These are phyloP conservation scores for Gaeumannomyces sp. DNA, from an alignment of 2,329 filamentous ascomycete species.

Conservation along the genomic window DNA sequence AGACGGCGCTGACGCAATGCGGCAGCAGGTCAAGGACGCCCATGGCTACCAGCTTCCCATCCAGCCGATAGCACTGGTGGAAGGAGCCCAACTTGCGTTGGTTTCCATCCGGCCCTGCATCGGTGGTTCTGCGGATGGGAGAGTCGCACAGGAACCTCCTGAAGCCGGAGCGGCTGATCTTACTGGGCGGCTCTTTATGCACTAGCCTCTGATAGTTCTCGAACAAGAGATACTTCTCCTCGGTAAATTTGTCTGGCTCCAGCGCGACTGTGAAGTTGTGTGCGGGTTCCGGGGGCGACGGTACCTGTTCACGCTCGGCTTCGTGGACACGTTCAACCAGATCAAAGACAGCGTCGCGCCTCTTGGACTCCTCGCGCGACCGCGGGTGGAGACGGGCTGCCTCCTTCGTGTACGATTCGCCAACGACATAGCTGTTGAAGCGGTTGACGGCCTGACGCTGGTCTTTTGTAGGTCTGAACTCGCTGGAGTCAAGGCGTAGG, in stretches of 20 bases:
- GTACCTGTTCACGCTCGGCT: slow-evolving; percentile 50
- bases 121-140: slow-evolving; percentile 47
- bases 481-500: slow-evolving; percentile 61
- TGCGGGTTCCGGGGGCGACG: slow-evolving; percentile 55
- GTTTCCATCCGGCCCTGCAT: slow-evolving; percentile 40
- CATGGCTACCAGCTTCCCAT: slow-evolving; percentile 69
- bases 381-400: slow-evolving; percentile 59
- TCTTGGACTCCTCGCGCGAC: slow-evolving; percentile 58
- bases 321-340: slow-evolving; percentile 63
- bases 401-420: slow-evolving; percentile 60
- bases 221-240: slow-evolving; percentile 70
- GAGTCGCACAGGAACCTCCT: slow-evolving; percentile 68
- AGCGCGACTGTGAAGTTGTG: slow-evolving; percentile 65
- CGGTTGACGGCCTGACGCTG: slow-evolving; percentile 71
- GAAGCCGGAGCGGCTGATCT: slow-evolving; percentile 59
- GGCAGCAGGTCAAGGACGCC: slow-evolving; percentile 73
- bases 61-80: slow-evolving; percentile 75
- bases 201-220: slow-evolving; percentile 70
- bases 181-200: slow-evolving; percentile 57
- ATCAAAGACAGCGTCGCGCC: slow-evolving; percentile 61
- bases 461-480: slow-evolving; percentile 61
- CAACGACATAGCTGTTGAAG: slow-evolving; percentile 63
- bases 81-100: slow-evolving; percentile 61
- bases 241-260: slow-evolving; percentile 63
- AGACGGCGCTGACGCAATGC: slow-evolving; percentile 72